phyloP scores from a whole-genome alignment of 192 early-diverging fungal genomes.

The Chytriomyces sp. region DNA sequence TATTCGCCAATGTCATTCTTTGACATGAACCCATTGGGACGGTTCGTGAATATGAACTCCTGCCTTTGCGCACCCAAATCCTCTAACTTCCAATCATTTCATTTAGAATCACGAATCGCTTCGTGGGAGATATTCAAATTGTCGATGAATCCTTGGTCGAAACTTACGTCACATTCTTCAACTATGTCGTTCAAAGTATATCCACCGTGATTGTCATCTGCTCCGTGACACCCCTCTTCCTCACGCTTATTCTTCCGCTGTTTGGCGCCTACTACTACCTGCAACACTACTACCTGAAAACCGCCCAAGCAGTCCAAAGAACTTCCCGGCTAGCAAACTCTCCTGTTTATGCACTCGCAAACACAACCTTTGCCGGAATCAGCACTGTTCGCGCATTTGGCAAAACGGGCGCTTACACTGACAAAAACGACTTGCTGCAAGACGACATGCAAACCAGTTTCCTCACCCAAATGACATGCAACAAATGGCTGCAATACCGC shows the following conservation, averaged over 20 bases:
- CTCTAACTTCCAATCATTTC: neutral
- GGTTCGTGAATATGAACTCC: slow-evolving; percentile 3
- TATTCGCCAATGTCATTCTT: slow-evolving; percentile 62
- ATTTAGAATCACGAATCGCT: slow-evolving; percentile 75
- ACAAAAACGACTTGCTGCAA: slow-evolving; percentile 49
- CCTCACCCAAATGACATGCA: slow-evolving; percentile 52
- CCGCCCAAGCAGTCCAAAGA: slow-evolving; percentile 77
- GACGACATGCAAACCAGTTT: slow-evolving; percentile 73
- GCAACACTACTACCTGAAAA: slow-evolving; percentile 49
- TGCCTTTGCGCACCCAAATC: neutral
- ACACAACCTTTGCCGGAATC: slow-evolving; percentile 60
- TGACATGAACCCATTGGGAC: slow-evolving; percentile 59
- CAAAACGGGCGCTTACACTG: slow-evolving; percentile 34
- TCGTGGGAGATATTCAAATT: slow-evolving; percentile 73
- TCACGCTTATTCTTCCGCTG: slow-evolving; percentile 69
- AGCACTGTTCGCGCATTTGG: slow-evolving; percentile 35
- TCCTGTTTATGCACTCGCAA: slow-evolving; percentile 75
- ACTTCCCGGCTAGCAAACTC: slow-evolving; percentile 76
- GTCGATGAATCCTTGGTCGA: slow-evolving; percentile 59
- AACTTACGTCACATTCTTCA: slow-evolving; percentile 36
- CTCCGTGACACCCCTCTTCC: slow-evolving; percentile 62
- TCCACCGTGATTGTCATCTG: slow-evolving; percentile 64
- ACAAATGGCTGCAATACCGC: slow-evolving; percentile 59
- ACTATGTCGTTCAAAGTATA: slow-evolving; percentile 41
- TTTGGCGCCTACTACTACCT: slow-evolving; percentile 68